A percentile compares a stretch with the other conserved stretches of the same genome.
Conservation (phyloP, 257 asterid species). For the Osmanthus fragrans region DNA sequence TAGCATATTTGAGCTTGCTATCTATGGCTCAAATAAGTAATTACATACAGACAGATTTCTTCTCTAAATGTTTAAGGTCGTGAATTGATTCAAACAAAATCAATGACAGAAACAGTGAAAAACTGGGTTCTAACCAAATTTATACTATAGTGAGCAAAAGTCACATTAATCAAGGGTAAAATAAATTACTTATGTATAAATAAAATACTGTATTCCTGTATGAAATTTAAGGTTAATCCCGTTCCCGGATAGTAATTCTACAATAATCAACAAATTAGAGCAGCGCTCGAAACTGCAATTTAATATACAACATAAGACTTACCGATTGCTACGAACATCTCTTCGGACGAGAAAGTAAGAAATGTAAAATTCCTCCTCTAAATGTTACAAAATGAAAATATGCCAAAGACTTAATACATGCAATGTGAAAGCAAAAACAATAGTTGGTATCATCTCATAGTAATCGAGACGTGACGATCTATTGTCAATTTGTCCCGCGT, state of each 20-base stretch:
- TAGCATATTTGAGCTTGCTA: no score
- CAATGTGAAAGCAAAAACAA: constrained; percentile 37
- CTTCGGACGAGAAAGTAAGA: not conserved
- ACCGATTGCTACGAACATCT: not conserved
- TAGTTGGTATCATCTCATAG: constrained; percentile 24
- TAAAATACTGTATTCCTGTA: not conserved
- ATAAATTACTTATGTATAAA: not conserved
- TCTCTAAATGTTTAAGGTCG: no score
- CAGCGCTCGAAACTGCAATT: not conserved
- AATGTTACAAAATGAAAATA: constrained; percentile 40
- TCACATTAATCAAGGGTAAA: not conserved
- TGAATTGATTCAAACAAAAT: not conserved
- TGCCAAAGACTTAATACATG: constrained; percentile 38
- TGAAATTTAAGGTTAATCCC: not conserved
- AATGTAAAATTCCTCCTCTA: not conserved
- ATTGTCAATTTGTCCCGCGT: constrained; percentile 56
- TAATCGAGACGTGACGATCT: constrained; percentile 29
- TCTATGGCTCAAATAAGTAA: no score
- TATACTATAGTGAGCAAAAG: not conserved
- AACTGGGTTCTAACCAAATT: not conserved
- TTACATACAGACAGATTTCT: no score
- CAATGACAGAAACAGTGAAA: not conserved
- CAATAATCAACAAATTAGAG: not conserved
- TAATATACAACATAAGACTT: not conserved
- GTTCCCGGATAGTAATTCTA: not conserved